A percentile compares a stretch with the other conserved stretches of the same genome.
Conservation (phyloP, 352 stramenopile species). For the Elongisporangium prolatum region DNA sequence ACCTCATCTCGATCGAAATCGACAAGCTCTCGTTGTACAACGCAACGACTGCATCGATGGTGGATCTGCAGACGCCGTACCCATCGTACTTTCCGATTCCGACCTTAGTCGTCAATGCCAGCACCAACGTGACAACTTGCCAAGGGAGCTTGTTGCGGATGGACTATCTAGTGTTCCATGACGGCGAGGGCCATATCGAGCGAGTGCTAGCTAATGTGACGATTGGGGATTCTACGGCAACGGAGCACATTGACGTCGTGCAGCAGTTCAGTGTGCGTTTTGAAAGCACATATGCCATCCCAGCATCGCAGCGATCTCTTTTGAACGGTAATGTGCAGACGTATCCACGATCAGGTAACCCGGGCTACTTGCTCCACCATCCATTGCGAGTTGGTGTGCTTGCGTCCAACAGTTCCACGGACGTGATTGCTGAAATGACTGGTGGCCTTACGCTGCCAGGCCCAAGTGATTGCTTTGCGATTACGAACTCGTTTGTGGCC, state of each 20-base stretch:
- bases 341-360: constrained; percentile 33
- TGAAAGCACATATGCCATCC: constrained; percentile 12
- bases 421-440: constrained; percentile 26
- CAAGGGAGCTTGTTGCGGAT: neutral
- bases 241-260: constrained; percentile 4
- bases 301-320: constrained; percentile 14
- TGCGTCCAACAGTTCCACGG: constrained; percentile 2
- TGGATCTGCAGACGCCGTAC: constrained; percentile 6
- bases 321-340: constrained; percentile 26
- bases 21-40: neutral
- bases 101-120: constrained; percentile 2
- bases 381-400: constrained; percentile 30
- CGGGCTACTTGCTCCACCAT: constrained; percentile 27
- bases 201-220: constrained; percentile 13
- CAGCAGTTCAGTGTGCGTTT: constrained; percentile 35
- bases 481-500: constrained; percentile 5
- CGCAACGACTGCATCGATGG: neutral
- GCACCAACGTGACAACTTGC: neutral
- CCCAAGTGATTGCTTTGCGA: constrained; percentile 19
- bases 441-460: constrained; percentile 20
- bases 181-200: constrained; percentile 23
- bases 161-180: constrained; percentile 9
- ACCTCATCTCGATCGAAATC: constrained; percentile 4
- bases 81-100: constrained; percentile 20
- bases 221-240: constrained; percentile 17